Percentiles rank a stretch among this genome's conserved stretches.
phyloP scores from a whole-genome alignment of 768 basidiomycete genomes.

The Cantharellus anzutake region DNA sequence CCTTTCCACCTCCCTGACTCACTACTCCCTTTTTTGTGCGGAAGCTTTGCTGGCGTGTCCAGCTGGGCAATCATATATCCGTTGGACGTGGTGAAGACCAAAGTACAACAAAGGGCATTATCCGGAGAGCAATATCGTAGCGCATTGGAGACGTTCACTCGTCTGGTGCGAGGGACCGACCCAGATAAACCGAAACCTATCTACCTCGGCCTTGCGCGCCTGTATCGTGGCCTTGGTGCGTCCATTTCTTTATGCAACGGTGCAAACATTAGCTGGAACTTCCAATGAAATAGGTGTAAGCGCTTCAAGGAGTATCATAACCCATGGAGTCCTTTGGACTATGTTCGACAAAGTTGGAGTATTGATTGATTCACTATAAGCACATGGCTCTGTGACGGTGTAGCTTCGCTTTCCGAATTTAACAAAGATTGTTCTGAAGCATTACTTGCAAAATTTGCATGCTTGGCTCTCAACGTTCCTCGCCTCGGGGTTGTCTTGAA shows the following conservation, averaged over 20 bases:
- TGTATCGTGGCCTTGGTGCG: conserved; percentile 77
- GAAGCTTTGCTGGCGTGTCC: conserved; percentile 69
- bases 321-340: conserved; percentile 88
- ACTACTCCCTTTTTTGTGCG: conserved; percentile 78
- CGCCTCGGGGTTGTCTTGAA: too few species aligned
- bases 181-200: conserved; percentile 44
- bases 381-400: too few species aligned
- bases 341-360: conserved; percentile 41
- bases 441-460: too few species aligned
- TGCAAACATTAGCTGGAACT: not conserved
- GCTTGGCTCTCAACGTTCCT: too few species aligned
- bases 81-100: conserved; percentile 87
- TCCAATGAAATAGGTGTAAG: conserved; percentile 32
- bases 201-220: conserved; percentile 53
- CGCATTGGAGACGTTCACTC: conserved; percentile 49
- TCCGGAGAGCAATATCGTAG: conserved; percentile 59
- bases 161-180: conserved; percentile 74
- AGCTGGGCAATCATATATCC: conserved; percentile 79
- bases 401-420: too few species aligned
- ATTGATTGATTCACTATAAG: conserved; percentile 16
- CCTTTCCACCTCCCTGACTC: conserved; percentile 44
- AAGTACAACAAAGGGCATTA: conserved; percentile 82
- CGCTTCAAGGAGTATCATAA: conserved; percentile 78
- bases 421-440: too few species aligned
- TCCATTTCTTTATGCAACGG: not conserved